Evolutionary conservation across 805 yeast species (phyloP).

Genomic region (Suhomyces pyralidae): DNA sequence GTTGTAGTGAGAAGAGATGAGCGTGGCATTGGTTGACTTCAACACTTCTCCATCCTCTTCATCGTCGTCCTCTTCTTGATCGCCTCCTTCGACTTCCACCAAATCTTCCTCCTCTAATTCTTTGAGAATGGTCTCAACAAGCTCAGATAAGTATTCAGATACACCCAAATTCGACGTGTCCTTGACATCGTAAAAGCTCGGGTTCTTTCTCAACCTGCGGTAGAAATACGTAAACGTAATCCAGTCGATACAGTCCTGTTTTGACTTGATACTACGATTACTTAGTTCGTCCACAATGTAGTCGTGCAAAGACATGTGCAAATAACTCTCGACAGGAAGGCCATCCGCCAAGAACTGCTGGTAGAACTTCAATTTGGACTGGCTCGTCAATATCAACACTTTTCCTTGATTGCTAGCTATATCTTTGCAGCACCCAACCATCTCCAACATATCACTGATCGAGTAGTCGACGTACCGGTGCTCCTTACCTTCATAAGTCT

Average conservation of each 20-base stretch:
- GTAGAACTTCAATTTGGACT: conserved; percentile 58
- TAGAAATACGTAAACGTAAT: conserved; percentile 80
- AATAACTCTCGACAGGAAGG: conserved; percentile 78
- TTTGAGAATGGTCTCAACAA: conserved; percentile 66
- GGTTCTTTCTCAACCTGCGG: conserved; percentile 75
- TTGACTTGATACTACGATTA: conserved; percentile 54
- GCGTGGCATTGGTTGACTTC: conserved; percentile 62
- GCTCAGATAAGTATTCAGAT: conserved; percentile 78
- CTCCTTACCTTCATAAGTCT: conserved; percentile 67
- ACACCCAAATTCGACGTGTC: conserved; percentile 64
- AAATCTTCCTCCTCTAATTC: conserved; percentile 62
- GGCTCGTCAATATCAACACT: conserved; percentile 56
- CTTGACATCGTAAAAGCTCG: conserved; percentile 81
- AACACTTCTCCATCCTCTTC: conserved; percentile 39
- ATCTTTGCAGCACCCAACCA: conserved; percentile 52
- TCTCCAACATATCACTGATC: conserved; percentile 59
- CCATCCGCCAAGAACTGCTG: conserved; percentile 69
- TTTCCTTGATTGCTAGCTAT: conserved; percentile 19
- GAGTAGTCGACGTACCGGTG: conserved; percentile 69
- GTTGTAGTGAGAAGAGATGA: conserved; percentile 72
- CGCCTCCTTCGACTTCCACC: conserved; percentile 53
- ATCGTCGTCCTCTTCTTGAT: conserved; percentile 35
- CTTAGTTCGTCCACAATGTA: conserved; percentile 72
- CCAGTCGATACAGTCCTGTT: conserved; percentile 92
- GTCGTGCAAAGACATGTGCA: conserved; percentile 61